Base-by-base conservation (phyloP, 768 basidiomycete species). In the Suillus cothurnatus region DNA sequence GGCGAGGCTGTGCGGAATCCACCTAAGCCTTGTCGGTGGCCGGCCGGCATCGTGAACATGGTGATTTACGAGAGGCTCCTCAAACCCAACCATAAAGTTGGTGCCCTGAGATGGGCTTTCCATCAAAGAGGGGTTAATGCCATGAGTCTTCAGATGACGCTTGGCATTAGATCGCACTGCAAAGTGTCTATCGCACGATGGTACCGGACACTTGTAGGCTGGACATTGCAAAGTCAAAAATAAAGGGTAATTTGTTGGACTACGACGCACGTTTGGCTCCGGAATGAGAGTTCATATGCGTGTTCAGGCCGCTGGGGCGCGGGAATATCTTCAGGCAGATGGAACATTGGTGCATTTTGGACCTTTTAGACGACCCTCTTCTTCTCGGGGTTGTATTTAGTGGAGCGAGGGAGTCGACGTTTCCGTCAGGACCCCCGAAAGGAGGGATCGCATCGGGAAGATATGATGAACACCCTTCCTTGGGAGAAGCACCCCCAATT, bases 131-230 rank as follows among this genome's bases (percentile, higher is more conserved):
- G 73, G 73, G 64, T 72, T 71, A 50, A 88, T 81, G 31, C 89
- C 89, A 68, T 94, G 92, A 1, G 89, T 92, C 53, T 90, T 88
- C 43, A 91, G 81, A 71, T 94, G 92, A 39, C 92, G 84, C 74
- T 88, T 91, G 19, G 91, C 91, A 69, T 94, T 94, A 9, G 92
- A 93, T 15, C 90, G 86, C 21, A 93, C 91, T 23, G 89, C 86
- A 70, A 93, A 94, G 4, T 81, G 83, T 71, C 89, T 88, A 36
- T 79, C 76, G 72, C 92, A 94, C 39, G 82, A 81, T 17, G 83
- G 79, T 58, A 88, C 86, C 0, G 77, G 82, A 71, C 92, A 94
- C 43, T 76, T 76, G 39, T 68, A 74, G 23, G 76, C 70, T 73
- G 6, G 47, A 64, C 69, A 68, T 61, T 64, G 34, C 58, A 34